Percentiles rank a stretch among this genome's conserved stretches.
Evolutionary conservation across 768 basidiomycete genomes (phyloP).

Genomic region (Clitopilus passeckerianus): DNA sequence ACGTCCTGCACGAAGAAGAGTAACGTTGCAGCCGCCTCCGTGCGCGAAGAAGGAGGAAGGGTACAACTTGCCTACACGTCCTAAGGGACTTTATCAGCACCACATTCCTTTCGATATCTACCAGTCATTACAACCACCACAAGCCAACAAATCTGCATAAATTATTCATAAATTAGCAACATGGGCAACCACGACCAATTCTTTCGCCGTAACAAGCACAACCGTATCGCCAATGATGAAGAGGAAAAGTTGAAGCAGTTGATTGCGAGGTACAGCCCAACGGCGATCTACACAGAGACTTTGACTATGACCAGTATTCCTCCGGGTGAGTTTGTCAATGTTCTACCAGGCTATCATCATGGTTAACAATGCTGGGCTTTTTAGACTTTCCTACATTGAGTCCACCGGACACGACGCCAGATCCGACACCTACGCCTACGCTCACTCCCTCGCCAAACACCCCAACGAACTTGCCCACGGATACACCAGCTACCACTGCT

Average conservation of each 20-base stretch:
- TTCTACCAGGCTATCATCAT: not conserved
- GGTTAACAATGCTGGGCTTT: not conserved
- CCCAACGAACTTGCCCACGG: not conserved
- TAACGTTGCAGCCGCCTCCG: not conserved
- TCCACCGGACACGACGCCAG: no score
- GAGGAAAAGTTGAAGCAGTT: slow-evolving; percentile 9
- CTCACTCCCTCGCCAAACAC: not conserved
- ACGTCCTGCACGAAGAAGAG: not conserved
- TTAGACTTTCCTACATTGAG: no score
- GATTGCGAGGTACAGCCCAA: slow-evolving; percentile 14
- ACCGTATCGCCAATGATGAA: slow-evolving; percentile 11
- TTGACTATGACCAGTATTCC: not conserved
- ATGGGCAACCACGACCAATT: slow-evolving; percentile 10
- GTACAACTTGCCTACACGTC: slow-evolving; percentile 1
- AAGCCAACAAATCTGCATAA: not conserved
- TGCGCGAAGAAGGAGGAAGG: not conserved
- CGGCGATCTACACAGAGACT: slow-evolving; percentile 8
- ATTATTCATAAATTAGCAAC: slow-evolving; percentile 1
- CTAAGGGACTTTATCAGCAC: slow-evolving; percentile 8
- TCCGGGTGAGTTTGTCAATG: not conserved
- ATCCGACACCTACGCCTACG: not conserved
- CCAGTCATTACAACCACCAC: slow-evolving; percentile 10
- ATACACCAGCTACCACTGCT: not conserved
- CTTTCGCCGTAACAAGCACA: slow-evolving; percentile 13
- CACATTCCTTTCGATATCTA: slow-evolving; percentile 14